Evolutionary conservation across 2,329 filamentous ascomycete species (phyloP), one percentile per base, ranked within the genome.

Genomic region (Furcasterigmium furcatum): DNA sequence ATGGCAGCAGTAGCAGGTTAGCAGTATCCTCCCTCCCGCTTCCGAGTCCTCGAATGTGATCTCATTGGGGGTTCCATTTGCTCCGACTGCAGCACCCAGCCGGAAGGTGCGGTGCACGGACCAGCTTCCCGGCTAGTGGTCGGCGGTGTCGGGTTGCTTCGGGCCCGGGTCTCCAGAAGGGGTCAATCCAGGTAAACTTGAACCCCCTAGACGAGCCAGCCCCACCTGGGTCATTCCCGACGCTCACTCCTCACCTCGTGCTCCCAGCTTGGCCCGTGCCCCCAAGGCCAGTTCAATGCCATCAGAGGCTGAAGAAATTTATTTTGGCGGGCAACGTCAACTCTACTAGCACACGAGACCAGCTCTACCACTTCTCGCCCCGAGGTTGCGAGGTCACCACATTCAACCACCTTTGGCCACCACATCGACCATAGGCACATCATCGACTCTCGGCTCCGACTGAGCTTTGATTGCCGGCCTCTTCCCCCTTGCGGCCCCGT

Each of bases 241-340:
- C 7, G 24, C 24, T 27, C 24, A 27, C 24, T 12, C 12, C 24
- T 7, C 7, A 27, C 7, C 12, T 12, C 12, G 7, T 7, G 24
- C 7, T 27, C 24, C 7, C 12, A 12, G 12, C 24, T 7, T 27
- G 24, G 38, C 38, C 38, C 38, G 38, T 29, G 38, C 38, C 24
- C 13, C 40, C 29, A 12, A 34, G 24, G 12, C 20, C 14, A 7
- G 18, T 34, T 20, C 40, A 50, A 51, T 50, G 49, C 46, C 44
- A 44, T 45, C 49, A 42, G 47, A 46, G 45, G 41, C 44, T 41
- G 49, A 52, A 53, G 51, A 53, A 53, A 53, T 53, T 52, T 54
- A 55, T 48, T 52, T 45, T 54, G 38, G 30, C 41, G 25, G 19
- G 41, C 32, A 35, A 43, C 30, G 30, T 43, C 41, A 43, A 20